Evolutionary conservation across 768 basidiomycete species (phyloP), one percentile per base, ranked within the genome.

Genomic region (Rhodotorula paludigena): DNA sequence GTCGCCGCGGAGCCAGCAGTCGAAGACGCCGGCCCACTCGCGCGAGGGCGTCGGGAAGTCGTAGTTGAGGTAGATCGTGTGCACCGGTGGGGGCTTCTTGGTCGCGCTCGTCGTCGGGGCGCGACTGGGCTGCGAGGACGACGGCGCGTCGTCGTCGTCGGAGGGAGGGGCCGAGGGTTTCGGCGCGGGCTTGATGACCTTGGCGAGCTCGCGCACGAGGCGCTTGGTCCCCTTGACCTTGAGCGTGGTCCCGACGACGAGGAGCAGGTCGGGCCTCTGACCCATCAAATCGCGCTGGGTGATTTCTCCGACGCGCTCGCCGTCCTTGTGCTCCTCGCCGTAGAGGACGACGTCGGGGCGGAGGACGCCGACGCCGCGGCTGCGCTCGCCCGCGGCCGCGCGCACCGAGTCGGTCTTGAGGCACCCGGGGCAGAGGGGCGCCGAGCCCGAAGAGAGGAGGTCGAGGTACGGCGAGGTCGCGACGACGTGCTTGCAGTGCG

Each of bases 21-120:
- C 92, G 72, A 96, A 93, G 6, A 93, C 87, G 14, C 86, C 88
- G 68, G 89, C 88, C 90, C 90, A 93, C 69, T 92, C 90, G 60
- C 87, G 82, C 14, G 86, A 86, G 7, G 90, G 90, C 15, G 86
- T 85, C 2, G 90, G 90, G 76, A 90, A 90, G 68, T 93, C 90
- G 45, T 89, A 79, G 77, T 94, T 94, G 63, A 94, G 82, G 78
- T 89, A 92, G 25, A 93, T 81, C 8, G 87, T 84, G 76, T 84
- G 86, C 55, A 88, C 80, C 8, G 83, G 81, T 1, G 41, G 41
- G 4, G 49, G 57, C 23, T 21, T 28, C 38, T 44, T 14, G 3
- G 35, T 16, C 53, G 53, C 21, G 21, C 15, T 3, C 30, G 47
- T 28, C 3, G 59, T 30, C 15, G 59, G 21, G 21, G 45, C 7